Conservation (phyloP, 352 stramenopile species). For the Phytophthora idaei region DNA sequence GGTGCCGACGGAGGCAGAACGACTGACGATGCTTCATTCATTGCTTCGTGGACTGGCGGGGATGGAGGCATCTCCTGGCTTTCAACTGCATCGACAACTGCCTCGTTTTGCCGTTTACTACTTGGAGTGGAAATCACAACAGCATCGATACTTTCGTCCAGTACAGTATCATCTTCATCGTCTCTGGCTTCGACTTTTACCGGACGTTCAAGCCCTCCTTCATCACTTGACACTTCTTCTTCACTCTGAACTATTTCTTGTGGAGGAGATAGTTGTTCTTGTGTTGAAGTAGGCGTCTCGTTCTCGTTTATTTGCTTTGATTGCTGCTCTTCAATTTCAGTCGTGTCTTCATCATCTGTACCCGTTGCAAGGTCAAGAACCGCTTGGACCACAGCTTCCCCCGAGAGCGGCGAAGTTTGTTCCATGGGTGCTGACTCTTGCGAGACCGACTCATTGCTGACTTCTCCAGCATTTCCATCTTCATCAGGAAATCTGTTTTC, state of each 20-base stretch:
- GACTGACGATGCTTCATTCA: neutral
- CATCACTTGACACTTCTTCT: neutral
- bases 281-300: neutral
- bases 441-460: neutral
- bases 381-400: constrained; percentile 24
- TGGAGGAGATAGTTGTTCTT: neutral
- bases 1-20: constrained; percentile 32
- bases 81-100: neutral
- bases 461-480: neutral
- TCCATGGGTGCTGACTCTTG: neutral
- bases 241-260: neutral
- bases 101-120: neutral
- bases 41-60: constrained; percentile 4
- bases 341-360: neutral
- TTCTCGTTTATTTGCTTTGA: neutral
- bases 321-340: neutral
- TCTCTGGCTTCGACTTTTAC: constrained; percentile 1
- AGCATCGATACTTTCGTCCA: constrained; percentile 4
- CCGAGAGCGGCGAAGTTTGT: neutral
- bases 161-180: neutral
- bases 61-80: neutral
- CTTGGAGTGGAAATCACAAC: constrained; percentile 5
- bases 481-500: neutral
- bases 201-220: neutral
- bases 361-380: constrained; percentile 26